Evolutionary conservation across 441 rosid genomes (phyloP).

Genomic region (Syzygium syzygioides): DNA sequence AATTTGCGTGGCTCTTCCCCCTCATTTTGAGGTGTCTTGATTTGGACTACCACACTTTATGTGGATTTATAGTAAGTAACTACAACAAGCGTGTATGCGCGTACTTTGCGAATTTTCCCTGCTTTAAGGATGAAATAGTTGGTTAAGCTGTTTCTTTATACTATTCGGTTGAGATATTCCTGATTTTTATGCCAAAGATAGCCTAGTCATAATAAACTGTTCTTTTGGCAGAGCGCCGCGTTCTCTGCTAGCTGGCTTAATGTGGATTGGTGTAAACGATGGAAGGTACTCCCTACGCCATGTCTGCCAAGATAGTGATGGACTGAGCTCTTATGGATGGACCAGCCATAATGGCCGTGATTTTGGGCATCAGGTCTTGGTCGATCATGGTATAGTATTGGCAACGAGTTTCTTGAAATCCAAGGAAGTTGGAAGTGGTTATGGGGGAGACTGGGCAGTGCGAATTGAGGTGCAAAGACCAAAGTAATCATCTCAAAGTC

Average conservation of each 20-base stretch:
- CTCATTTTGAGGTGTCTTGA: not conserved
- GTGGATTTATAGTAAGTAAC: not conserved
- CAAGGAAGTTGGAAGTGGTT: constrained; percentile 61
- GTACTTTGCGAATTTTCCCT: not conserved
- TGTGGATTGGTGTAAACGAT: constrained; percentile 93
- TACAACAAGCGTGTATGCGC: not conserved
- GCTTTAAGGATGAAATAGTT: not conserved
- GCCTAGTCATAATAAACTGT: not conserved
- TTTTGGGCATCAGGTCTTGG: constrained; percentile 76
- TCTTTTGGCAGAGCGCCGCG: constrained; percentile 58
- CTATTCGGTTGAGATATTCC: not conserved
- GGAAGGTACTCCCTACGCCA: constrained; percentile 70
- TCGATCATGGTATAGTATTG: constrained; percentile 66
- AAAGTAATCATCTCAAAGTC: constrained; percentile 36
- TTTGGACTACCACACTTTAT: not conserved
- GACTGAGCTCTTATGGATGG: constrained; percentile 80
- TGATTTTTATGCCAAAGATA: not conserved
- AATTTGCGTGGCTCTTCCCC: not conserved
- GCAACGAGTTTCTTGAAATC: constrained; percentile 84
- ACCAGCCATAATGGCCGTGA: constrained; percentile 83
- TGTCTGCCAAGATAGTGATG: constrained; percentile 86
- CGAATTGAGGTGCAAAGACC: constrained; percentile 48
- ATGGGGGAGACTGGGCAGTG: constrained; percentile 98
- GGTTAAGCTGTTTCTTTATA: not conserved
- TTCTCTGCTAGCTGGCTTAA: constrained; percentile 87